phyloP scores from a whole-genome alignment of 495 filamentous ascomycete species.

The Penicillium verhagenii region DNA sequence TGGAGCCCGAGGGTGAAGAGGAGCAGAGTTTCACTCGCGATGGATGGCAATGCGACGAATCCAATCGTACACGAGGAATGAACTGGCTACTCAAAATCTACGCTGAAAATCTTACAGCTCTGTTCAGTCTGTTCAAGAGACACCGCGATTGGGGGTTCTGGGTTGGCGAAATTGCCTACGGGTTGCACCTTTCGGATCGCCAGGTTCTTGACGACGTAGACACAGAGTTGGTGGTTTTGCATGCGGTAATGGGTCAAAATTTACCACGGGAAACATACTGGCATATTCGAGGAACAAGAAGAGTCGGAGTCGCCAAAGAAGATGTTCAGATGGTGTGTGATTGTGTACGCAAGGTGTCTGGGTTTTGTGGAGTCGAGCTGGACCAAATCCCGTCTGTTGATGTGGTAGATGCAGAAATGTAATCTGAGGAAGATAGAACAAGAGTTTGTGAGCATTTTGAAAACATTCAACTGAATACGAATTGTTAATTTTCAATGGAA shows the following conservation, averaged over 20 bases:
- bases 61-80: conserved; percentile 34
- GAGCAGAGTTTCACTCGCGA: conserved; percentile 36
- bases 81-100: conserved; percentile 33
- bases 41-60: conserved; percentile 30
- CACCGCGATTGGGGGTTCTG: conserved; percentile 13
- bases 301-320: conserved; percentile 42
- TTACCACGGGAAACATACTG: conserved; percentile 44
- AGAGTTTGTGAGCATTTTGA: no score
- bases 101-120: conserved; percentile 17
- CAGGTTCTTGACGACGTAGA: conserved; percentile 43
- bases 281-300: conserved; percentile 48
- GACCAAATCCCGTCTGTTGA: conserved; percentile 11
- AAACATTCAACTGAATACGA: no score
- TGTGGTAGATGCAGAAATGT: conserved; percentile 5
- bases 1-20: conserved; percentile 37
- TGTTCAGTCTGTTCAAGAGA: conserved; percentile 28
- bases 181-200: conserved; percentile 51
- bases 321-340: conserved; percentile 41
- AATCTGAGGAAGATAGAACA: no score
- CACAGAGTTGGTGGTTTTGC: conserved; percentile 48
- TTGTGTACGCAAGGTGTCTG: conserved; percentile 15
- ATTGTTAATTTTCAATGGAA: no score
- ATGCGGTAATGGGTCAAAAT: conserved; percentile 54
- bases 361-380: conserved; percentile 11
- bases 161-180: conserved; percentile 45